Conservation (phyloP, 495 filamentous ascomycete genomes). For the Peziza echinospora region DNA sequence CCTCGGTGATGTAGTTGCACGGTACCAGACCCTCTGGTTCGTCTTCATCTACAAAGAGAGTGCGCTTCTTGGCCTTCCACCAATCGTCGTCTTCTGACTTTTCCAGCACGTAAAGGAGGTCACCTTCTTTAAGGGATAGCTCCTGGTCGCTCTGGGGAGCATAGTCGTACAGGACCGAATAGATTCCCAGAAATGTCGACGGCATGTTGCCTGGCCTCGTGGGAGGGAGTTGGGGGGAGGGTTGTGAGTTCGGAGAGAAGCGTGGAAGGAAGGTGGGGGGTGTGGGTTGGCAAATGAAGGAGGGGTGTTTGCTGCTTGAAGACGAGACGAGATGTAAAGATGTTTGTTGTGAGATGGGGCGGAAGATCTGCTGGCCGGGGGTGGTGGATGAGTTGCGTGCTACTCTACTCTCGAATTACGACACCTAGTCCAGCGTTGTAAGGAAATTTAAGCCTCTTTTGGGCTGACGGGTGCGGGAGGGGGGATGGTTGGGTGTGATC, state of each 20-base stretch:
- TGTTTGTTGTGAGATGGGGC: no score
- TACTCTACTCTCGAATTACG: no score
- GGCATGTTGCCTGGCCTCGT: constrained; percentile 10
- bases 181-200: constrained; percentile 59
- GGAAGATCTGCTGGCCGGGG: no score
- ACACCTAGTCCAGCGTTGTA: no score
- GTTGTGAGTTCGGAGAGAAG: background rate
- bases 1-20: constrained; percentile 91
- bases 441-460: no score
- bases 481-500: no score
- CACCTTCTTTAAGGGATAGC: constrained; percentile 69
- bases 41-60: constrained; percentile 70
- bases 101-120: constrained; percentile 78
- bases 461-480: no score
- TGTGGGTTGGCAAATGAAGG: no score
- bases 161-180: constrained; percentile 87
- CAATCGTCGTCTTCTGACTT: constrained; percentile 80
- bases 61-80: constrained; percentile 99
- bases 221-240: background rate
- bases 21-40: constrained; percentile 86
- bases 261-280: no score
- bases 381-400: no score
- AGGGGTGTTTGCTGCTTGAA: no score
- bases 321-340: no score
- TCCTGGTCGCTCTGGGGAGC: constrained; percentile 71